Base-by-base conservation (phyloP, 1,284 basidiomycete species). In the Malassezia arunalokei region DNA sequence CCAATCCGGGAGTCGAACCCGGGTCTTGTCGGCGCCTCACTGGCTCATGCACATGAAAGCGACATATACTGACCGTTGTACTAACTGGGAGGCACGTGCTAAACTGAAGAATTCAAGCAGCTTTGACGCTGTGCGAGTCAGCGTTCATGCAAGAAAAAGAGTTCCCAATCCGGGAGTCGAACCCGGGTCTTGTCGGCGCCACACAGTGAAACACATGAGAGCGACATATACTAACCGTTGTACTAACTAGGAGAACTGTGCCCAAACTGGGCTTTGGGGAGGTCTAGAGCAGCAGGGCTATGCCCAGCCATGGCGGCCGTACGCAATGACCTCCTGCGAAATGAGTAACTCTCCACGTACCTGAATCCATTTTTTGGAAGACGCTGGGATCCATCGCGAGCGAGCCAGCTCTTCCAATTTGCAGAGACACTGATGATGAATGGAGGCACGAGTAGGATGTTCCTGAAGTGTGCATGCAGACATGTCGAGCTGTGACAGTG, bases 91-190 rank as follows among this genome's bases (percentile, higher is more conserved):
- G 40, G 33, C 11, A 35, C 33, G 11, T 35, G 20, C 20, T 35
- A 35, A 5, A 3, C 5, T 2, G 5, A 5, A 35, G 5, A 15
- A 35, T 12, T 5, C 5, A 5, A 35, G 5, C 15, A 35, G 33
- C 11, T 11, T 35, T 12, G 33, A 35, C 11, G 33, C 11, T 11
- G 11, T 35, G 33, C 11, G 7, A 40, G 8, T 12, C 40, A 7
- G 11, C 3, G 24, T 8, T 9, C n/a, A n/a, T 20, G 40, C 4
- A 20, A 11, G 46, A 55, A 54, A 54, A 47, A 14, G 20, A 29
- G 52, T 55, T 55, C 53, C 53, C 53, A 55, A 55, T 55, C 53
- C 53, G 53, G 53, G 53, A 55, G 53, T 55, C 53, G 53, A 55
- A 55, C 53, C 53, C 53, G 53, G 53, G 53, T 55, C 53, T 55